Percentiles rank a stretch among this genome's conserved stretches.
Evolutionary conservation across 345 rosid species (phyloP).

Genomic region (Pugionium dolabratum): DNA sequence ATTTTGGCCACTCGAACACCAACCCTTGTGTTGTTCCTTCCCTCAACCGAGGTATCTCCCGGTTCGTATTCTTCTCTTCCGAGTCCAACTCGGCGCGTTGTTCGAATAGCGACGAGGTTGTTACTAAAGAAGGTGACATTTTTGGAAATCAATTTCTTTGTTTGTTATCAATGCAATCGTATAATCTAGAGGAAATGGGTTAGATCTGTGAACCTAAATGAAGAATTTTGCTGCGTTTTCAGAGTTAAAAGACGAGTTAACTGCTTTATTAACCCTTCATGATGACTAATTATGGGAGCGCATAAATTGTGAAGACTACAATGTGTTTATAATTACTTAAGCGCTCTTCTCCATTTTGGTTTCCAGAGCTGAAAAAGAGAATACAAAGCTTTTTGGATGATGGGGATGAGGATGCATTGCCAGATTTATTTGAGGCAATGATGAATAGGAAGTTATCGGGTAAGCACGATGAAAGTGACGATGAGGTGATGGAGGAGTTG

Average conservation of each 20-base stretch:
- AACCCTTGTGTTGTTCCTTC: slow-evolving; percentile 13
- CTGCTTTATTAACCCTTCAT: background rate
- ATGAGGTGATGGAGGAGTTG: slow-evolving; percentile 51
- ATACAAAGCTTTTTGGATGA: slow-evolving; percentile 49
- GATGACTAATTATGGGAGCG: background rate
- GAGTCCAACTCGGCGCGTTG: slow-evolving; percentile 26
- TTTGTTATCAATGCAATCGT: background rate
- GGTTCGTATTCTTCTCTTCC: slow-evolving; percentile 45
- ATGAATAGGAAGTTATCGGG: slow-evolving; percentile 67
- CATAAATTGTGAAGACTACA: background rate
- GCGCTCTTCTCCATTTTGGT: background rate
- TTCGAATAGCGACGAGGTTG: slow-evolving; percentile 28
- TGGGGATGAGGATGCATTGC: slow-evolving; percentile 60
- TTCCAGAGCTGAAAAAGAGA: slow-evolving; percentile 58
- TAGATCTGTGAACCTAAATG: background rate
- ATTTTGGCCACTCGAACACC: background rate
- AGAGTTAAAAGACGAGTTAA: background rate
- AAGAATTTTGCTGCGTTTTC: background rate
- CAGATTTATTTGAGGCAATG: slow-evolving; percentile 60
- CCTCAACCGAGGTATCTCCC: slow-evolving; percentile 13
- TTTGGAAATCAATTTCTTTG: background rate
- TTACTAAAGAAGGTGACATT: slow-evolving; percentile 48
- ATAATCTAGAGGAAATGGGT: background rate
- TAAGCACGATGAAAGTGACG: slow-evolving; percentile 58
- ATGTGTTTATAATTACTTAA: background rate